Percentiles rank a stretch among this genome's conserved stretches.
These are phyloP conservation scores for Desmodesmus armatus DNA, from an alignment of 139 green algal genomes.

Conservation along the genomic window DNA sequence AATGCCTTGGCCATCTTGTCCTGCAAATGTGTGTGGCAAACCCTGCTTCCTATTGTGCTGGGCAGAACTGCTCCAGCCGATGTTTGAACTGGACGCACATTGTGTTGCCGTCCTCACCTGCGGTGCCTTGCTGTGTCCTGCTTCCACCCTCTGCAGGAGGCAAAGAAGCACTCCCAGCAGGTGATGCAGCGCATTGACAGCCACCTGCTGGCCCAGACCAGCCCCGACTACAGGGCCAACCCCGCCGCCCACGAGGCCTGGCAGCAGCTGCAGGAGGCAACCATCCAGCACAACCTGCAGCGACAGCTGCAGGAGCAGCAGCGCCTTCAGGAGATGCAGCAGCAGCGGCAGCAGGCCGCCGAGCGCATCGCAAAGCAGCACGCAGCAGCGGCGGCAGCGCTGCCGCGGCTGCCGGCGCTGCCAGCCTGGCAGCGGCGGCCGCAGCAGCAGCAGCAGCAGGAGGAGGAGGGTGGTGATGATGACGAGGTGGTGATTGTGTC, in stretches of 20 bases:
- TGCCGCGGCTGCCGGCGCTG: not conserved
- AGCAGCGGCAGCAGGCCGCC: constrained; percentile 2
- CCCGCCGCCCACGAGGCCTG: not conserved
- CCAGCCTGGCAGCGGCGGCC: not conserved
- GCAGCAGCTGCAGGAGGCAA: not conserved
- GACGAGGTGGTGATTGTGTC: constrained; percentile 5
- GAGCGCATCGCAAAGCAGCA: not conserved
- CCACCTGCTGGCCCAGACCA: not conserved
- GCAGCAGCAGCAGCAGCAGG: constrained; percentile 37
- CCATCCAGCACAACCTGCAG: not conserved
- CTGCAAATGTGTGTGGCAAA: too few relatives aligned
- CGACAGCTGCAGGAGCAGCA: not conserved
- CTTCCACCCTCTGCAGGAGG: not conserved
- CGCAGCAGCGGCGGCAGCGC: not conserved
- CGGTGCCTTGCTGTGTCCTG: not conserved
- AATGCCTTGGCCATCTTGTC: too few relatives aligned
- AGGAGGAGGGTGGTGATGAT: constrained; percentile 2
- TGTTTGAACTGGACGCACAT: too few relatives aligned
- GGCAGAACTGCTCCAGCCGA: too few relatives aligned
- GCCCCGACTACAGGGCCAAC: not conserved
- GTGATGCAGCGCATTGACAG: not conserved
- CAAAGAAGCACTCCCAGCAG: too few relatives aligned
- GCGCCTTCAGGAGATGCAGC: constrained; percentile 1
- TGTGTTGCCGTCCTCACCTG: too few relatives aligned
- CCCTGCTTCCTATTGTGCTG: too few relatives aligned